Percentiles rank a stretch among this genome's conserved stretches.
These are phyloP conservation scores for Crithidia brevicula DNA, from an alignment of 208 protist genomes.

Conservation along the genomic window DNA sequence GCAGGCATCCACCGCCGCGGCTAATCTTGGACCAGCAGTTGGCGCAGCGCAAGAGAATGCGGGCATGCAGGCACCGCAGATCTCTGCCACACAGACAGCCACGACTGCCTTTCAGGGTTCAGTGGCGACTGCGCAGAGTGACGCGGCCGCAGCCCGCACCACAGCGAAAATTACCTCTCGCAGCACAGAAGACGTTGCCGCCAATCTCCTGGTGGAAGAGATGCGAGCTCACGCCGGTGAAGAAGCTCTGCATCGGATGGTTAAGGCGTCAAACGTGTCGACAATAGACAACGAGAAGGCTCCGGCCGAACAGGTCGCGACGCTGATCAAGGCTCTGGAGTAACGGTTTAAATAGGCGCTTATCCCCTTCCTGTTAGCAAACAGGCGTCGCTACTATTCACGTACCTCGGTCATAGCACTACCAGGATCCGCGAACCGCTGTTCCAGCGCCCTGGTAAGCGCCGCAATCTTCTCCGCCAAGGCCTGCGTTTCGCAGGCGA, in stretches of 20 bases:
- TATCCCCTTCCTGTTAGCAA: no score
- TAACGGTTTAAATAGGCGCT: no score
- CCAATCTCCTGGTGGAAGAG: neutral
- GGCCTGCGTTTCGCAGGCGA: no score
- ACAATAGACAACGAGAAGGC: neutral
- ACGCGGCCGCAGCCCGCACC: neutral
- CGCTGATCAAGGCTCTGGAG: neutral
- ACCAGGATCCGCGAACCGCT: no score
- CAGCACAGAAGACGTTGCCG: neutral
- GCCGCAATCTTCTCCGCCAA: no score
- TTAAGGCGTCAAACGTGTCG: neutral
- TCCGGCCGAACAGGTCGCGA: neutral
- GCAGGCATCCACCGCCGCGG: neutral
- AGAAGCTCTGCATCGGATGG: neutral
- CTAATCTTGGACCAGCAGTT: neutral
- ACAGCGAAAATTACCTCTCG: neutral
- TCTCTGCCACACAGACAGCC: neutral
- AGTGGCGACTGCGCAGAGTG: neutral
- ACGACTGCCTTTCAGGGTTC: neutral
- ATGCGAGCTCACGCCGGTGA: neutral
- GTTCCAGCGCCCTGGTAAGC: no score
- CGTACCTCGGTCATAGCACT: no score
- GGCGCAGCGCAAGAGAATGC: neutral
- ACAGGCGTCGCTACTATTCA: no score
- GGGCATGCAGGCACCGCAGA: neutral